Evolutionary conservation across 2,329 filamentous ascomycete genomes (phyloP).

Genomic region (Fusarium sp.): DNA sequence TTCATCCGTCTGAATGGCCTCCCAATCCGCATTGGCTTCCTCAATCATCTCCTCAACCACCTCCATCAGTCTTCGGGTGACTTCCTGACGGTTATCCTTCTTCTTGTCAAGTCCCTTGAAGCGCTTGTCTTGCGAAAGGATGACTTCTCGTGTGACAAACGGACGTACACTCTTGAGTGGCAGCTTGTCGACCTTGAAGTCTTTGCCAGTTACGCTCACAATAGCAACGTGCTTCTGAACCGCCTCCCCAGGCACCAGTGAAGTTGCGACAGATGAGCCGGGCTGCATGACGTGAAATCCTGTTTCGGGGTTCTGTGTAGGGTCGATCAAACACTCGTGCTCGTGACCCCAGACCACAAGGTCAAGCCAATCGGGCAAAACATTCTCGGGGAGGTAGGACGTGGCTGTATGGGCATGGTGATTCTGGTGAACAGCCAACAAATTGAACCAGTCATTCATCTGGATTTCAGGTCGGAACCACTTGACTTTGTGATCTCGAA

Average conservation of each 20-base stretch:
- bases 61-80: constrained; percentile 79
- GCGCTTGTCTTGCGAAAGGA: constrained; percentile 76
- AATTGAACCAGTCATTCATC: constrained; percentile 91
- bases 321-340: constrained; percentile 93
- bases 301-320: constrained; percentile 82
- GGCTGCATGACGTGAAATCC: constrained; percentile 97
- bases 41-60: constrained; percentile 89
- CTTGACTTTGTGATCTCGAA: constrained; percentile 90
- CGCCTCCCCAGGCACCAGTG: constrained; percentile 87
- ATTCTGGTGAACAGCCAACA: constrained; percentile 96
- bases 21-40: constrained; percentile 84
- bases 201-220: constrained; percentile 81
- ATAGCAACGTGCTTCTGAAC: constrained; percentile 92
- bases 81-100: constrained; percentile 82
- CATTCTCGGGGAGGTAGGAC: constrained; percentile 92
- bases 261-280: constrained; percentile 95
- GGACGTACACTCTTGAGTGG: constrained; percentile 89
- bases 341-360: constrained; percentile 97
- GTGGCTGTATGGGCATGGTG: constrained; percentile 92
- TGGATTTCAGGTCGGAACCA: constrained; percentile 88
- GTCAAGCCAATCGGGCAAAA: constrained; percentile 90
- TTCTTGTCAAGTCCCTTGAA: constrained; percentile 82
- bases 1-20: constrained; percentile 74
- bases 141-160: constrained; percentile 86
- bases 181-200: constrained; percentile 83